Conservation (phyloP, 805 yeast genomes). For the Candida incommunis region DNA sequence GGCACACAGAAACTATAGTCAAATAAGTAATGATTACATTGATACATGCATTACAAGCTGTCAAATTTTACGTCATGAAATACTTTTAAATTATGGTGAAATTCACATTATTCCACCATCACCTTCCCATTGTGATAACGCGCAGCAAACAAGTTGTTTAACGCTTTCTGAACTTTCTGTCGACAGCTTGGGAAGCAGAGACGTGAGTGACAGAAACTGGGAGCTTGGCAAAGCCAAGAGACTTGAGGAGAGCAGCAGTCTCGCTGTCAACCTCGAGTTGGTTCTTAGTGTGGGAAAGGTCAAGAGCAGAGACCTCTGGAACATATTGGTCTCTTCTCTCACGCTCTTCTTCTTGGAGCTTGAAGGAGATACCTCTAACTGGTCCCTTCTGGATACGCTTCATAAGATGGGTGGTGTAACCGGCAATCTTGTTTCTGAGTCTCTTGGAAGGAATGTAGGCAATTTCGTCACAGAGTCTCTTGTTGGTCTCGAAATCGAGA, state of each 20-base stretch:
- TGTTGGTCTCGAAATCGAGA: constrained; percentile 98
- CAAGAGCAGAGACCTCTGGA: constrained; percentile 99
- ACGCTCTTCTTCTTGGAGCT: constrained; percentile 99
- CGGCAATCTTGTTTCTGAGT: constrained; percentile 99
- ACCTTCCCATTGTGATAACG: background rate
- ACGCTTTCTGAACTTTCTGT: constrained; percentile 1
- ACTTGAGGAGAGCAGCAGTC: constrained; percentile 88
- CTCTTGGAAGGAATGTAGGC: constrained; percentile 99
- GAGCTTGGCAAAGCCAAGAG: constrained; percentile 49
- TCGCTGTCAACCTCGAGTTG: constrained; percentile 94
- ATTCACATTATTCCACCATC: no score
- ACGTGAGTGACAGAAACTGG: background rate
- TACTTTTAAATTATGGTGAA: background rate
- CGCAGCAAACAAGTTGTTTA: background rate
- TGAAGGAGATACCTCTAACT: constrained; percentile 99
- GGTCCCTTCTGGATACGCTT: constrained; percentile 99
- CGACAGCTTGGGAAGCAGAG: background rate
- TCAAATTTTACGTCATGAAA: background rate
- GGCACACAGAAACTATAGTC: no score
- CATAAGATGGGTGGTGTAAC: constrained; percentile 99
- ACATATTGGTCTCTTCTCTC: constrained; percentile 99
- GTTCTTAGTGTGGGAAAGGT: constrained; percentile 90
- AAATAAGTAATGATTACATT: no score
- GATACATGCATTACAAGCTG: background rate
- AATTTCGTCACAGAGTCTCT: constrained; percentile 96